A percentile compares a stretch with the other conserved stretches of the same genome.
These are phyloP conservation scores for Amoebophrya sp. DNA, from an alignment of 169 alveolate species.

Conservation along the genomic window DNA sequence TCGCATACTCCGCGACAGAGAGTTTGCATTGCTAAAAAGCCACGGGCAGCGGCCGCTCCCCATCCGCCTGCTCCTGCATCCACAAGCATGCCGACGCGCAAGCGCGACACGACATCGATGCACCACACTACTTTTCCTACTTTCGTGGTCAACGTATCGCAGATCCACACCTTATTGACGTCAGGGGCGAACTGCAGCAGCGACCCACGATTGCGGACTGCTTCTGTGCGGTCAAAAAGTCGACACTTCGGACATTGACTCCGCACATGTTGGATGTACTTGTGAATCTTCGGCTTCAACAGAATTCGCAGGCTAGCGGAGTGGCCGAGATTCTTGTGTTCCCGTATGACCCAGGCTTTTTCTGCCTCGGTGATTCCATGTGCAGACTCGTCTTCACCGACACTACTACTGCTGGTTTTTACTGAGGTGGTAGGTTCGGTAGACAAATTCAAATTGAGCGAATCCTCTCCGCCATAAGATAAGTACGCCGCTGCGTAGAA, in stretches of 20 bases:
- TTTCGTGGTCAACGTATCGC: not conserved
- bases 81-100: not conserved
- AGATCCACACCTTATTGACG: not conserved
- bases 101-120: not conserved
- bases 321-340: not conserved
- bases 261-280: not conserved
- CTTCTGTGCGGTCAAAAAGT: not conserved
- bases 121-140: not conserved
- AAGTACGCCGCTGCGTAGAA: too few relatives aligned
- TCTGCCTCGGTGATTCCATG: not conserved
- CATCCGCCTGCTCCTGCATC: not conserved
- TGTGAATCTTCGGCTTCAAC: not conserved
- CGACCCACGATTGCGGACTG: not conserved
- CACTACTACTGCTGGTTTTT: too few relatives aligned
- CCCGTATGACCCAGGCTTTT: not conserved
- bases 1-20: not conserved
- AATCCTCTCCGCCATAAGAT: too few relatives aligned
- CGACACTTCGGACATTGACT: not conserved
- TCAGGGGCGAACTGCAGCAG: not conserved
- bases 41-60: not conserved
- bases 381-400: too few relatives aligned
- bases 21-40: not conserved
- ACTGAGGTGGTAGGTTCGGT: too few relatives aligned
- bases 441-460: too few relatives aligned
- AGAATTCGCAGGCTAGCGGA: not conserved